Base-by-base conservation (phyloP, 2,329 filamentous ascomycete genomes). In the Pyrenophora seminiperda region DNA sequence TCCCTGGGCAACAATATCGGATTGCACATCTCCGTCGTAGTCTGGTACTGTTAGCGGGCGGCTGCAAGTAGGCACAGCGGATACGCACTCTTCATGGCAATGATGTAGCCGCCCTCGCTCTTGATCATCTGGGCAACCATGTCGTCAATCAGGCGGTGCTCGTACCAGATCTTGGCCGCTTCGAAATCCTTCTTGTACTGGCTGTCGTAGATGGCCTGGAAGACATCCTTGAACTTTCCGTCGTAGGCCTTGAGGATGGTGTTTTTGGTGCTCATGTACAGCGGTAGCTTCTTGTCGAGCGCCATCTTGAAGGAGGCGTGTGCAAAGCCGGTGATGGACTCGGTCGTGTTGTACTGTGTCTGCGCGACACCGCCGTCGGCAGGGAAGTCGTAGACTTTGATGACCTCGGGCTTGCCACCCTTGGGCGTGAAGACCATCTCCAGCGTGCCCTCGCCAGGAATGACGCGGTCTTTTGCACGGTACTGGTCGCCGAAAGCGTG, bases 51-150 rank as follows among this genome's bases (percentile, higher is more conserved):
- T 65, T 54, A 64, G 53, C 65, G 56, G 59, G 47, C 9, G 17
- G 9, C 2, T 1, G 14, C 14, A 7, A 9, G 3, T 14, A 18
- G 5, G n/a, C 13, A 18, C 17, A 14, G 27, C 3, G 1, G 18
- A 33, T 15, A 59, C 58, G 27, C 53, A 96, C 91, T 97, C 88
- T 99, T 99, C 76, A 97, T 85, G 56, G 94, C 94, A 83, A 97
- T 97, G 74, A 97, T 85, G 78, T 94, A 97, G 58, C 94, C 94
- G 66, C 94, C 94, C 68, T 88, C 85, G 78, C 89, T 94, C 89
- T 99, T 99, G 83, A 99, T 89, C 94, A 99, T 99, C 83, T 99
- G 94, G 41, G 94, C 94, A 59, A 99, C 94, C 94, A 99, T 97
- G 79, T 99, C 94, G 78, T 99, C 94, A 72, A 99, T 97, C 64